These are phyloP conservation scores for Andrographis paniculata DNA, from an alignment of 305 asterid species.

Conservation along the genomic window DNA sequence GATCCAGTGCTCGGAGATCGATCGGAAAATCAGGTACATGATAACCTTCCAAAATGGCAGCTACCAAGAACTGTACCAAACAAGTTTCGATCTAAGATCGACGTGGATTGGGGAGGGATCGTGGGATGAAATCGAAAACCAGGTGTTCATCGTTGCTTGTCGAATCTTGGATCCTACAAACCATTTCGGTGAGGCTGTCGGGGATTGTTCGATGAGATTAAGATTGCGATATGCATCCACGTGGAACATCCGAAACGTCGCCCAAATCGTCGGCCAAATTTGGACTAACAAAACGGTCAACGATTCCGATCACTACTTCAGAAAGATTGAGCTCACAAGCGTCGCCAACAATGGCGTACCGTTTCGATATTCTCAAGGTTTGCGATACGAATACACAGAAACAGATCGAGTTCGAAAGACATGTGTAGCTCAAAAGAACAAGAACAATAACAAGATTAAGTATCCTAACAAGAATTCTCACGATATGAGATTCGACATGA, in stretches of 20 bases:
- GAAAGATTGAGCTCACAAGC: constrained; percentile 36
- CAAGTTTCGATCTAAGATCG: constrained; percentile 43
- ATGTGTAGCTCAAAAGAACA: constrained; percentile 39
- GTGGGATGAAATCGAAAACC: constrained; percentile 55
- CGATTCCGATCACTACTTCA: constrained; percentile 58
- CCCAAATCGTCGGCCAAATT: constrained; percentile 56
- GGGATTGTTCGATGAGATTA: constrained; percentile 67
- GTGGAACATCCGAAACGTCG: constrained; percentile 66
- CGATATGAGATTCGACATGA: constrained; percentile 70
- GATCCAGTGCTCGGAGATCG: no score
- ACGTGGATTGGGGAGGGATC: constrained; percentile 71
- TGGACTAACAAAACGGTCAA: constrained; percentile 60
- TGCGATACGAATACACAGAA: constrained; percentile 63
- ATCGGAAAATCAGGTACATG: no score
- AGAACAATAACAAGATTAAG: no score
- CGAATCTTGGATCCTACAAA: constrained; percentile 49
- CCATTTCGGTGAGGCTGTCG: constrained; percentile 45
- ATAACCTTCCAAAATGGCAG: no score
- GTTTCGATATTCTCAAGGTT: constrained; percentile 19
- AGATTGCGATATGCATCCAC: constrained; percentile 61
- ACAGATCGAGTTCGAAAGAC: constrained; percentile 37
- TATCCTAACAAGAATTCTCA: constrained; percentile 52
- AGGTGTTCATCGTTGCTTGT: constrained; percentile 75
- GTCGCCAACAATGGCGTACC: constrained; percentile 22
- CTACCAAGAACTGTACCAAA: no score